Conservation (phyloP, 257 asterid genomes). For the Echites panduratus region DNA sequence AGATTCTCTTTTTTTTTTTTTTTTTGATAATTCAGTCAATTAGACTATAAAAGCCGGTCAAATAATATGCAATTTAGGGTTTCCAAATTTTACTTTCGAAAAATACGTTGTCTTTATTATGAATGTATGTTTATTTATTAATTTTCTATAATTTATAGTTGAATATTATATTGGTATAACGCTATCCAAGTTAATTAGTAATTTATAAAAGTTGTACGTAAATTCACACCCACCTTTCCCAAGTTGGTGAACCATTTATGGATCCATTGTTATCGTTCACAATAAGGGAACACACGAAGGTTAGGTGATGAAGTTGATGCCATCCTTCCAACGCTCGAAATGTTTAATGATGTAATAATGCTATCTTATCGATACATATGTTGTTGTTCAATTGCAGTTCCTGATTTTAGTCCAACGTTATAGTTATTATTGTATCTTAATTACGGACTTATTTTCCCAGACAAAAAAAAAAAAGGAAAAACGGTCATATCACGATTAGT, state of each 20-base stretch:
- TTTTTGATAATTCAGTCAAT: no score
- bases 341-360: not conserved
- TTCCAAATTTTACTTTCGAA: not conserved
- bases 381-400: not conserved
- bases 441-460: not conserved
- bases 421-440: no score
- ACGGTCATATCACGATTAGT: not conserved
- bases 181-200: no score
- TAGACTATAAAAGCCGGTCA: no score
- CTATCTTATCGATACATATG: not conserved
- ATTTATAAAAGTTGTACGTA: not conserved
- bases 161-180: not conserved
- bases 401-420: not conserved
- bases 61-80: no score
- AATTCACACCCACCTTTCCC: not conserved
- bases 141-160: not conserved
- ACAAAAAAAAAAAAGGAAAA: no score
- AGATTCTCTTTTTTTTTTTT: not conserved
- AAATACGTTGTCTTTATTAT: not conserved
- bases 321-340: not conserved
- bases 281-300: not conserved
- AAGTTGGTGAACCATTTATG: constrained; percentile 12
- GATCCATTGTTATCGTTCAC: not conserved
- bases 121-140: not conserved
- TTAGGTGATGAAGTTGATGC: not conserved